Conservation (phyloP, 495 filamentous ascomycete genomes). For the Mytilinidion resinicola region DNA sequence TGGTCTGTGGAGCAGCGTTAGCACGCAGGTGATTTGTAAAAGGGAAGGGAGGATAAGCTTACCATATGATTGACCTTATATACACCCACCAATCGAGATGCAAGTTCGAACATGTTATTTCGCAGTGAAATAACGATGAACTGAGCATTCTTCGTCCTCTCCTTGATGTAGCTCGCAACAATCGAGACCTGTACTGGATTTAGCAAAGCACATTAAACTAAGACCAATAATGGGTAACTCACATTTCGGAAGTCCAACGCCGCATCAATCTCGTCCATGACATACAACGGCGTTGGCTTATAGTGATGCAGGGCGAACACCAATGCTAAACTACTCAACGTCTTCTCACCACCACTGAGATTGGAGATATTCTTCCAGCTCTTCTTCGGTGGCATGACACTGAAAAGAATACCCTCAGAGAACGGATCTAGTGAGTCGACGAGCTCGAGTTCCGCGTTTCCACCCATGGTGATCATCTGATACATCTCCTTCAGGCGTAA, state of each 20-base stretch:
- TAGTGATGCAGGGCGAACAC: conserved; percentile 98
- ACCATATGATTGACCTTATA: conserved; percentile 99
- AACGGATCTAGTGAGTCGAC: conserved; percentile 95
- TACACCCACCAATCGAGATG: conserved; percentile 84
- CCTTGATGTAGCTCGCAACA: conserved; percentile 97
- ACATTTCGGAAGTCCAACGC: conserved; percentile 97
- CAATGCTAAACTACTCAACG: conserved; percentile 82
- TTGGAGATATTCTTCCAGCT: conserved; percentile 99
- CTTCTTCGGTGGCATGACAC: conserved; percentile 99
- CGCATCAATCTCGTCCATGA: conserved; percentile 99
- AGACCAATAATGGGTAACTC: conserved; percentile 45
- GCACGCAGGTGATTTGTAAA: neutral
- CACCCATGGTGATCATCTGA: conserved; percentile 99
- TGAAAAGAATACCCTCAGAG: conserved; percentile 92
- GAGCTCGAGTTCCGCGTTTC: conserved; percentile 93
- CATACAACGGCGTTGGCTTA: conserved; percentile 94
- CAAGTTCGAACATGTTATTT: conserved; percentile 99
- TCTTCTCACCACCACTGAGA: conserved; percentile 93
- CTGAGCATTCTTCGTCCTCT: conserved; percentile 96
- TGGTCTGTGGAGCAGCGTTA: conserved; percentile 47
- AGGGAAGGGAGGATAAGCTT: conserved; percentile 25
- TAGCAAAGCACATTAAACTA: neutral
- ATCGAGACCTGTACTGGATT: conserved; percentile 69
- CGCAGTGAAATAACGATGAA: conserved; percentile 97
- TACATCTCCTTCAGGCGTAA: conserved; percentile 98